phyloP scores from a whole-genome alignment of 495 filamentous ascomycete genomes.

The Aspergillus leporis region DNA sequence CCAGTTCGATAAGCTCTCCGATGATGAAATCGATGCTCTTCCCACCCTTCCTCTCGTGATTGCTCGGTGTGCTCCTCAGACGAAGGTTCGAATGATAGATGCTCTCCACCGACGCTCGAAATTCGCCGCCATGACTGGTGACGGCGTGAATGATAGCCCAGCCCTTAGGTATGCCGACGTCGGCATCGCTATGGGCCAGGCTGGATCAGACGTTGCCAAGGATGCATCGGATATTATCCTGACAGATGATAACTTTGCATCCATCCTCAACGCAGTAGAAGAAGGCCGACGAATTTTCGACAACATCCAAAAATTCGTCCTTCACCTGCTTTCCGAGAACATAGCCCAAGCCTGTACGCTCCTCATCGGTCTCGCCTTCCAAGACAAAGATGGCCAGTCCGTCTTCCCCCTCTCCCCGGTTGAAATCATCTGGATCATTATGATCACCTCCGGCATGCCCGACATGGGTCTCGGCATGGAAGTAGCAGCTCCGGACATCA shows the following conservation, averaged over 20 bases:
- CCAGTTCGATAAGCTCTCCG: constrained; percentile 64
- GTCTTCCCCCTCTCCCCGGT: constrained; percentile 74
- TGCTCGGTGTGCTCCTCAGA: constrained; percentile 69
- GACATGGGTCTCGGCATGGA: constrained; percentile 79
- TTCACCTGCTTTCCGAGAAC: constrained; percentile 73
- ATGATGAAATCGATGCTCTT: constrained; percentile 64
- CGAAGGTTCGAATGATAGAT: constrained; percentile 79
- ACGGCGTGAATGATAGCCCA: constrained; percentile 85
- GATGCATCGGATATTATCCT: constrained; percentile 85
- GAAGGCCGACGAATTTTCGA: constrained; percentile 74
- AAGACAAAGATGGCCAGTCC: constrained; percentile 60
- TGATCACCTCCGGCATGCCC: constrained; percentile 71
- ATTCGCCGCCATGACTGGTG: constrained; percentile 82
- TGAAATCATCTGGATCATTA: constrained; percentile 77
- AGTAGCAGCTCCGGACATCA: constrained; percentile 63
- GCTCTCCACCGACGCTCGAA: constrained; percentile 64
- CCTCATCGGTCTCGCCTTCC: constrained; percentile 71
- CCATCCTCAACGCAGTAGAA: constrained; percentile 72
- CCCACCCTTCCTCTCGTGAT: constrained; percentile 68
- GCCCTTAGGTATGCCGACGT: constrained; percentile 80
- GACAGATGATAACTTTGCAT: constrained; percentile 82
- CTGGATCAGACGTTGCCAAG: constrained; percentile 80
- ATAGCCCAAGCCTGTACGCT: constrained; percentile 68
- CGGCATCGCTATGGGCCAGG: constrained; percentile 80
- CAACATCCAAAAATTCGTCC: constrained; percentile 77